Base-by-base conservation (phyloP, 345 rosid genomes). In the Moringa oleifera region DNA sequence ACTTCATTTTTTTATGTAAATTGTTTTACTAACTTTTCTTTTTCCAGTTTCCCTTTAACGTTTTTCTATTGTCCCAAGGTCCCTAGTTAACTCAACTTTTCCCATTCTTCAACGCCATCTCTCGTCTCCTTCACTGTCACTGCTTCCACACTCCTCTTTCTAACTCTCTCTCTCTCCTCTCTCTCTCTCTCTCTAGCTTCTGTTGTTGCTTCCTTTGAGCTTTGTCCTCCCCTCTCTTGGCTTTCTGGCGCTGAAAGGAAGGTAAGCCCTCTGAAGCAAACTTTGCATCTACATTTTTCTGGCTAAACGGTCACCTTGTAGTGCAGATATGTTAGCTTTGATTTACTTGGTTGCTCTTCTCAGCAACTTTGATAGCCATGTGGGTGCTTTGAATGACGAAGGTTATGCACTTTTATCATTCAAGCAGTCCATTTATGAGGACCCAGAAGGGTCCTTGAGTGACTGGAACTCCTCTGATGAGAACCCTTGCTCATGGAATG, bases 401-500 rank as follows among this genome's bases (percentile, higher is more conserved):
- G 96, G 96, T 12, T 73, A 61, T 62, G 96, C 95, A 11, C 87
- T 94, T 71, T 69, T 94, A 50, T 82, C 90, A 15, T 79, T 91
- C 22, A 94, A 87, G 70, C 81, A 82, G 67, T 77, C 87, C 72
- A 74, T 88, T 18, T 63, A 65, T 57, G 68, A 73, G 15, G 99
- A 94, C 81, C 97, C 96, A 47, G 83, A 79, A 63, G 87, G 96
- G 72, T 83, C 88, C 47, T 71, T 94, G 11, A 79, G 64, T 61
- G 85, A 81, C 73, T 91, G 97, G 99, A 88, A 88, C 85, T 73
- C 85, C 51, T 91, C 91, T 1, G 81, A 85, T 73, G 78, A 72
- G 0, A 75, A 72, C 71, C 85, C 95, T 50, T 94, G 97, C 66
- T 82, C 87, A 0, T 94, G 97, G 99, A 90, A 91, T 79, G 97